phyloP scores from a whole-genome alignment of 2,329 filamentous ascomycete genomes.

The Xylariaceae sp. region DNA sequence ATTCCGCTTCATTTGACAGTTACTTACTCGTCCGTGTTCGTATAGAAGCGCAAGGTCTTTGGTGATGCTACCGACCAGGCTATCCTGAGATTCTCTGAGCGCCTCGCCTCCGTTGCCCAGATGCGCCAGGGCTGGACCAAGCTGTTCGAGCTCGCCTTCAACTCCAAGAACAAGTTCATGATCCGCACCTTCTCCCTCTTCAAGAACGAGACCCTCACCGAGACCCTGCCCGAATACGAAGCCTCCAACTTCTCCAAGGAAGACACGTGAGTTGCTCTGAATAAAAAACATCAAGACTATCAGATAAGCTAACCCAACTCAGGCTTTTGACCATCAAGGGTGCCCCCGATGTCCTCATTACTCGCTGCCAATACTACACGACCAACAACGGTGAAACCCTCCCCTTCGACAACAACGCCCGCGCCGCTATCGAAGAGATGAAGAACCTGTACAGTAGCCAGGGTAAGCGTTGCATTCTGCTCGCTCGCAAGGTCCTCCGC shows the following conservation, averaged over 20 bases:
- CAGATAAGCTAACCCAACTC: constrained; percentile 34
- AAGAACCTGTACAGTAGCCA: constrained; percentile 66
- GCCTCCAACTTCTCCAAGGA: constrained; percentile 33
- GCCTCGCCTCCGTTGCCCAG: constrained; percentile 54
- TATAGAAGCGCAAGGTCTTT: constrained; percentile 55
- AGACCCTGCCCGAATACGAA: constrained; percentile 37
- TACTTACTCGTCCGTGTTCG: background rate
- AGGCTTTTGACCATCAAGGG: constrained; percentile 70
- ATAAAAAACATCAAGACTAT: too few relatives aligned
- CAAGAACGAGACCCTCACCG: constrained; percentile 33
- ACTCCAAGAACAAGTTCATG: constrained; percentile 83
- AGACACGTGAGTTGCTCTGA: constrained; percentile 36
- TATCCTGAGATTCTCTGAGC: constrained; percentile 65
- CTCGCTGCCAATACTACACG: constrained; percentile 55
- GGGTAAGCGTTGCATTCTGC: constrained; percentile 61
- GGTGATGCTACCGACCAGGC: constrained; percentile 75
- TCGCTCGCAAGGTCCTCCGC: constrained; percentile 56
- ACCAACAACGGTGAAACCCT: constrained; percentile 49
- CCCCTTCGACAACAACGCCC: constrained; percentile 43
- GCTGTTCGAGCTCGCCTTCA: constrained; percentile 66
- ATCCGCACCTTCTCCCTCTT: constrained; percentile 53
- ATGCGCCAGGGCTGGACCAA: constrained; percentile 59
- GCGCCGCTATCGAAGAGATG: constrained; percentile 46
- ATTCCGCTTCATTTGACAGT: background rate
- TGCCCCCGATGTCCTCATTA: constrained; percentile 67